Evolutionary conservation across 257 asterid species (phyloP).

Genomic region (Nicotiana benthamiana): DNA sequence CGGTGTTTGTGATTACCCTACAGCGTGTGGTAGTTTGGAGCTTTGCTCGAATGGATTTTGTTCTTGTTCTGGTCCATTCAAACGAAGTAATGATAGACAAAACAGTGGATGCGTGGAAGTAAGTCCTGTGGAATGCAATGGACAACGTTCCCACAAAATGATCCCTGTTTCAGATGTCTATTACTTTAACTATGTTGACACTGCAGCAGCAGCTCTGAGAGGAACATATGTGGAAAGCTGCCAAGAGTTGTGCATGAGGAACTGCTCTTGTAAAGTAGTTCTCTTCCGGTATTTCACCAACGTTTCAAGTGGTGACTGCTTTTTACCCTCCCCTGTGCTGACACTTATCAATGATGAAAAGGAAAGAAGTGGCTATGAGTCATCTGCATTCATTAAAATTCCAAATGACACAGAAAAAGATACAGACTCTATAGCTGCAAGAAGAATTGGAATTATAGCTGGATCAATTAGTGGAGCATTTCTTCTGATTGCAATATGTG

Average conservation of each 20-base stretch:
- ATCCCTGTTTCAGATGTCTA: slow-evolving; percentile 19
- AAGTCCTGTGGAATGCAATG: slow-evolving; percentile 21
- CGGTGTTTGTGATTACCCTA: slow-evolving; percentile 28
- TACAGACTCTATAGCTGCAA: not conserved
- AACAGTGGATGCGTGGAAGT: slow-evolving; percentile 38
- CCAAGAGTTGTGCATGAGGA: slow-evolving; percentile 26
- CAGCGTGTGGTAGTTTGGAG: slow-evolving; percentile 32
- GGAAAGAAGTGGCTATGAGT: slow-evolving; percentile 12
- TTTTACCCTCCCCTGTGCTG: slow-evolving; percentile 26
- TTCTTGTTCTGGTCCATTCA: slow-evolving; percentile 29
- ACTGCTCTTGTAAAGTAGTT: slow-evolving; percentile 41
- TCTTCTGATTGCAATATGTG: not conserved
- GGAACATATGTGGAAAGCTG: slow-evolving; percentile 16
- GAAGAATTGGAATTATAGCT: not conserved
- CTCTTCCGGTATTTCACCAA: slow-evolving; percentile 19
- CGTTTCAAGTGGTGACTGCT: slow-evolving; percentile 26
- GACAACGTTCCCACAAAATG: slow-evolving; percentile 18
- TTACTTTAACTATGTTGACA: slow-evolving; percentile 19
- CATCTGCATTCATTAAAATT: slow-evolving; percentile 17
- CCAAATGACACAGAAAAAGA: not conserved
- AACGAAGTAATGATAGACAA: slow-evolving; percentile 10
- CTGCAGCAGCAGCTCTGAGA: slow-evolving; percentile 1
- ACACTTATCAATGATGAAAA: slow-evolving; percentile 24
- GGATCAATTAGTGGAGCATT: not conserved
- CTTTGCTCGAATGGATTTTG: slow-evolving; percentile 34